Conservation (phyloP, 305 asterid species). For the Rubia peregrina region DNA sequence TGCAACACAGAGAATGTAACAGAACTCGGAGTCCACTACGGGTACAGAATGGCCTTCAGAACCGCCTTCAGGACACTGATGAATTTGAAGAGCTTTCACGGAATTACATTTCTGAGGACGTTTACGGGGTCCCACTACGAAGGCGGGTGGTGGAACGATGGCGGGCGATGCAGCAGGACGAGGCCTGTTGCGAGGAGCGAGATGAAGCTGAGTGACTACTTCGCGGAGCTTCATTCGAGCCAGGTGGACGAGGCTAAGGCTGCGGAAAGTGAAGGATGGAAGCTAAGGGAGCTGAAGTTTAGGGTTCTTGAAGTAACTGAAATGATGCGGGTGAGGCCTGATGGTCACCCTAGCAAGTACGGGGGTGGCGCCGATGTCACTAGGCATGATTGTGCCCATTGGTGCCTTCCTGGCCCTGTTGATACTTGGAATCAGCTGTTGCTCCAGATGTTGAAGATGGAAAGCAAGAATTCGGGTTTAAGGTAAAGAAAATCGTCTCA, state of each 20-base stretch:
- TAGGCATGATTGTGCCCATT: conserved; percentile 58
- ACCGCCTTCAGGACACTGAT: conserved; percentile 23
- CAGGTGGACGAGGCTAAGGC: conserved; percentile 50
- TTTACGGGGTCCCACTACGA: conserved; percentile 46
- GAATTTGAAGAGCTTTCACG: conserved; percentile 14
- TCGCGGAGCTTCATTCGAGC: conserved; percentile 44
- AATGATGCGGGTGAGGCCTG: conserved; percentile 68
- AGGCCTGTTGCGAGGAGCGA: conserved; percentile 53
- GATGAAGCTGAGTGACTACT: conserved; percentile 39
- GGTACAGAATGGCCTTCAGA: conserved; percentile 26
- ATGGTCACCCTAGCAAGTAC: conserved; percentile 72
- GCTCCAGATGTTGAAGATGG: conserved; percentile 40
- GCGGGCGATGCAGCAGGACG: conserved; percentile 46
- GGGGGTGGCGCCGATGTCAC: conserved; percentile 35
- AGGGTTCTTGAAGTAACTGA: conserved; percentile 53
- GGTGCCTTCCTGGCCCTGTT: conserved; percentile 81
- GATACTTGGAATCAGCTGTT: conserved; percentile 67
- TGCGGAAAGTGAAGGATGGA: conserved; percentile 36
- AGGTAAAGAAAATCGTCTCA: background rate
- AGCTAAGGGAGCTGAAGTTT: conserved; percentile 28
- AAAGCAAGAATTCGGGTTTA: conserved; percentile 4
- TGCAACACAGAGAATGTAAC: conserved; percentile 19
- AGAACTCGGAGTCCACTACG: conserved; percentile 10
- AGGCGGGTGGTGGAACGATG: conserved; percentile 33
- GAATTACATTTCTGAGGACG: conserved; percentile 35